phyloP scores from a whole-genome alignment of 805 yeast species.

The Ascoidea rubescens region DNA sequence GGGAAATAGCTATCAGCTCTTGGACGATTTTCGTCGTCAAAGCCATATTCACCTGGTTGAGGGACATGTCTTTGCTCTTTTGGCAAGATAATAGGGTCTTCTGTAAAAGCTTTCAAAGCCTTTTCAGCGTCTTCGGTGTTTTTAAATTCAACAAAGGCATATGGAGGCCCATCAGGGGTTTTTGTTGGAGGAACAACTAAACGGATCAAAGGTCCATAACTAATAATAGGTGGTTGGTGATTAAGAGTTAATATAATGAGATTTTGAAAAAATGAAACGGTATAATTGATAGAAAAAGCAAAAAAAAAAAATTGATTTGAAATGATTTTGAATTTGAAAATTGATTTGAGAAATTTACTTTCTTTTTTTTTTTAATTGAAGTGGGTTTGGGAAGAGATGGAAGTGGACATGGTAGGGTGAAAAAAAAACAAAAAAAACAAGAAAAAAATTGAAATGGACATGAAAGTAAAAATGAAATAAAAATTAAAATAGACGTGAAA shows the following conservation, averaged over 20 bases:
- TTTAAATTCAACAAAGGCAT: slow-evolving; percentile 49
- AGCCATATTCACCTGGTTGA: slow-evolving; percentile 1
- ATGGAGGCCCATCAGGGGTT: slow-evolving; percentile 42
- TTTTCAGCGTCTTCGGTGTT: slow-evolving; percentile 37
- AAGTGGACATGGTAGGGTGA: slow-evolving; percentile 1
- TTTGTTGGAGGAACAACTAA: slow-evolving; percentile 53
- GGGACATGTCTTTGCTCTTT: slow-evolving; percentile 5
- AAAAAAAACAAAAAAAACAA: slow-evolving; percentile 4
- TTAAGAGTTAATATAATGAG: slow-evolving; percentile 1
- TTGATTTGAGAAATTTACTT: not conserved
- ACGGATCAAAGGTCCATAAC: slow-evolving; percentile 43
- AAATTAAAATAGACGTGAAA: not conserved
- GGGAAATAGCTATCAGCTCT: not conserved
- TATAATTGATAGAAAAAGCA: too few relatives aligned
- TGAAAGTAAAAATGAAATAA: slow-evolving; percentile 1
- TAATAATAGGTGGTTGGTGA: slow-evolving; percentile 13
- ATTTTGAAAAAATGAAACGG: slow-evolving; percentile 1
- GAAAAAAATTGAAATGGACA: slow-evolving; percentile 1
- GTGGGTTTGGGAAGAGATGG: not conserved
- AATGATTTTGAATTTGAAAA: slow-evolving; percentile 3
- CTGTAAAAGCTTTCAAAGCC: slow-evolving; percentile 27
- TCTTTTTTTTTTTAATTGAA: not conserved
- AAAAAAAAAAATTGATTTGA: slow-evolving; percentile 1
- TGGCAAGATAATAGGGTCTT: slow-evolving; percentile 5
- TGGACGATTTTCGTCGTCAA: not conserved